These are phyloP conservation scores for Amorphotheca resinae DNA, from an alignment of 495 filamentous ascomycete genomes.

Conservation along the genomic window DNA sequence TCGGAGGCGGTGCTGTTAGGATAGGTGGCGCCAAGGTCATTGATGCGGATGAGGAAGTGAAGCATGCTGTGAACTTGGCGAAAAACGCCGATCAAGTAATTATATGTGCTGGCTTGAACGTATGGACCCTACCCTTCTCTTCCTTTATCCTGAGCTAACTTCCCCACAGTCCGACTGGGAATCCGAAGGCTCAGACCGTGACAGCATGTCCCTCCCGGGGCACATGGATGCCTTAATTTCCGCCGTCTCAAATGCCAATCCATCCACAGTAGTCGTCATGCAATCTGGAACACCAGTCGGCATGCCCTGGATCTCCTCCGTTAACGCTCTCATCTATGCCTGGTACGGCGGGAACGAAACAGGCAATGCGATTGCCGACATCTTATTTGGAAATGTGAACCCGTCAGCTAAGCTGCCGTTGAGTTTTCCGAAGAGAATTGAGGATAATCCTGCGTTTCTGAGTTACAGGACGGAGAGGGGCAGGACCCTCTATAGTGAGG, in stretches of 20 bases:
- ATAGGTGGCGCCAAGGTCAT: conserved; percentile 49
- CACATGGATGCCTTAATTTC: conserved; percentile 45
- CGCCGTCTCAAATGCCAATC: conserved; percentile 41
- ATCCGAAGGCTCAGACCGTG: conserved; percentile 40
- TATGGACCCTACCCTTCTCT: conserved; percentile 51
- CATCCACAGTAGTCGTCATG: conserved; percentile 49
- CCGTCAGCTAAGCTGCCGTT: conserved; percentile 60
- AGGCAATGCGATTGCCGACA: conserved; percentile 47
- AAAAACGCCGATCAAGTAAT: conserved; percentile 54
- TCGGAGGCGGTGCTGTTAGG: conserved; percentile 52
- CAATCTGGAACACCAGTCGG: conserved; percentile 47
- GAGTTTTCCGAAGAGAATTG: conserved; percentile 49
- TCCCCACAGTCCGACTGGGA: conserved; percentile 31
- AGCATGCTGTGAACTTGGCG: conserved; percentile 49
- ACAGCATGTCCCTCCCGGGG: conserved; percentile 27
- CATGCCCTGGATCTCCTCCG: conserved; percentile 45
- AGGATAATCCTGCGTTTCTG: conserved; percentile 64
- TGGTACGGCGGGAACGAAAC: conserved; percentile 58
- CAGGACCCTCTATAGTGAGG: conserved; percentile 56
- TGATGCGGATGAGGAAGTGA: conserved; percentile 44
- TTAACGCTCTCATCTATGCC: conserved; percentile 47
- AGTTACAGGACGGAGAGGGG: conserved; percentile 42
- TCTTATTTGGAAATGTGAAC: conserved; percentile 54
- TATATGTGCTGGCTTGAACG: conserved; percentile 55
- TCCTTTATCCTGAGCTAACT: background rate